phyloP scores from a whole-genome alignment of 257 asterid species.

The Lavandula angustifolia region DNA sequence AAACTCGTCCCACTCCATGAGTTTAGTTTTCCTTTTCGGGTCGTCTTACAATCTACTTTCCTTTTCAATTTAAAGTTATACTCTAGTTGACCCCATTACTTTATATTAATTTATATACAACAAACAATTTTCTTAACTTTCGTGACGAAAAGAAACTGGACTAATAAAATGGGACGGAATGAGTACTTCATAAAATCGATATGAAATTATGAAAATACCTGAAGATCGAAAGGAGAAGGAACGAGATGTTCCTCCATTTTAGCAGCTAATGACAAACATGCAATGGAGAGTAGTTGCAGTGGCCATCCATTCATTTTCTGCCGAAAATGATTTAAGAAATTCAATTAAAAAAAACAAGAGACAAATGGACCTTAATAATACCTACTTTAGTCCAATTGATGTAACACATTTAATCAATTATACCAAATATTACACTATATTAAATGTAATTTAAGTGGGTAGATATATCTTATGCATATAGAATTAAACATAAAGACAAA shows the following conservation, averaged over 20 bases:
- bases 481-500: constrained; percentile 12
- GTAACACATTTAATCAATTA: constrained; percentile 25
- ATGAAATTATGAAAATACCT: constrained; percentile 42
- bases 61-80: too few relatives aligned
- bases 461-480: constrained; percentile 17
- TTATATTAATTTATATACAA: too few relatives aligned
- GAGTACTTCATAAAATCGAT: background rate
- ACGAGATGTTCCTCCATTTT: constrained; percentile 93
- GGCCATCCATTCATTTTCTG: constrained; percentile 88
- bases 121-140: too few relatives aligned
- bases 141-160: too few relatives aligned
- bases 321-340: constrained; percentile 8
- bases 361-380: constrained; percentile 41
- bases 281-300: constrained; percentile 77
- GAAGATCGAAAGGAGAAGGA: constrained; percentile 89
- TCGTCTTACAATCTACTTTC: too few relatives aligned
- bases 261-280: constrained; percentile 94
- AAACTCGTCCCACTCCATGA: too few relatives aligned
- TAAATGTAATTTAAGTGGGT: constrained; percentile 21
- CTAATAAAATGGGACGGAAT: too few relatives aligned
- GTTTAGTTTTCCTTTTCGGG: too few relatives aligned
- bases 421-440: constrained; percentile 22
- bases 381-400: constrained; percentile 31
- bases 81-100: too few relatives aligned
- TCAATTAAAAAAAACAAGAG: constrained; percentile 6